Evolutionary conservation across 768 basidiomycete species (phyloP).

Genomic region (Xerocomus potaroensis): DNA sequence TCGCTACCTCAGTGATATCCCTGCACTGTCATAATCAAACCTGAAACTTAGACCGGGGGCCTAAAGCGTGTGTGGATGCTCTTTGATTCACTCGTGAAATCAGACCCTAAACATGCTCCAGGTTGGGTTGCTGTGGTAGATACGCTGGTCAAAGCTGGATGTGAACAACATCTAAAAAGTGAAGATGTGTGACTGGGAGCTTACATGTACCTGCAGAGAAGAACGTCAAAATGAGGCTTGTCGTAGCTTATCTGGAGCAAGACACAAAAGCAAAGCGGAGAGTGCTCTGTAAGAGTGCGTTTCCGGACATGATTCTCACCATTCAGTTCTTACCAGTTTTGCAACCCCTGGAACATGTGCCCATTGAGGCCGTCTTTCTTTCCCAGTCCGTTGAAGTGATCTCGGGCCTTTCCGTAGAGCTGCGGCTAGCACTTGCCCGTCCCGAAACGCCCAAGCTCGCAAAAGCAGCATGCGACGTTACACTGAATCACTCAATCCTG

Average conservation of each 20-base stretch:
- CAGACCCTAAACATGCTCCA: slow-evolving; percentile 95
- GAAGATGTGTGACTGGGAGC: slow-evolving; percentile 99
- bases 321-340: slow-evolving; percentile 48
- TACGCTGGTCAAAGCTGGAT: slow-evolving; percentile 90
- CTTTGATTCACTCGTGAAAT: slow-evolving; percentile 94
- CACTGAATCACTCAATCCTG: slow-evolving; percentile 76
- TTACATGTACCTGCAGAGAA: slow-evolving; percentile 83
- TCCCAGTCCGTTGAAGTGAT: slow-evolving; percentile 96
- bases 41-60: slow-evolving; percentile 95
- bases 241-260: slow-evolving; percentile 85
- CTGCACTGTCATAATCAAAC: slow-evolving; percentile 85
- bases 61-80: slow-evolving; percentile 97
- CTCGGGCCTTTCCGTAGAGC: slow-evolving; percentile 90
- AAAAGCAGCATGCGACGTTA: slow-evolving; percentile 56
- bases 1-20: slow-evolving; percentile 86
- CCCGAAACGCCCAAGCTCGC: slow-evolving; percentile 90
- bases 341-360: slow-evolving; percentile 88
- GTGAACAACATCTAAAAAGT: slow-evolving; percentile 92
- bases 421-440: slow-evolving; percentile 98
- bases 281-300: slow-evolving; percentile 83
- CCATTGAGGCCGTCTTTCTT: slow-evolving; percentile 82
- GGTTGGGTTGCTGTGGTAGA: slow-evolving; percentile 99
- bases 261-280: slow-evolving; percentile 85
- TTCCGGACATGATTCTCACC: neutral
- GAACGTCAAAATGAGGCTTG: slow-evolving; percentile 95